Evolutionary conservation across 73 alveolate genomes (phyloP).

Genomic region (Stentor roeselii): DNA sequence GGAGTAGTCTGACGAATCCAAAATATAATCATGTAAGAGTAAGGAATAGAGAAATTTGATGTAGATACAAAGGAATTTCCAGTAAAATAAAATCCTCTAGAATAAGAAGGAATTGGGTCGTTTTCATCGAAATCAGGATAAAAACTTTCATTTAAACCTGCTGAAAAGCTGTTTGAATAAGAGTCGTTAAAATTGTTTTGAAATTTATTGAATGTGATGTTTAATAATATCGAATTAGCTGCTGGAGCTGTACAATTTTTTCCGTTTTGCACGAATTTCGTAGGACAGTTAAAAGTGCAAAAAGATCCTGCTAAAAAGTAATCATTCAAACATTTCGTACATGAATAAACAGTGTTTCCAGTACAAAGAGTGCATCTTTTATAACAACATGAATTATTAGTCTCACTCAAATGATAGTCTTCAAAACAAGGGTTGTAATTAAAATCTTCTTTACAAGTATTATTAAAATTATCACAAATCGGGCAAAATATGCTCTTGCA

Average conservation of each 20-base stretch:
- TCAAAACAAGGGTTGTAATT: neutral
- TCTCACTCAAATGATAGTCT: neutral
- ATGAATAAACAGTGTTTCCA: neutral
- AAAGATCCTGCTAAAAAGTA: neutral
- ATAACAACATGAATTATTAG: neutral
- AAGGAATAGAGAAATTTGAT: neutral
- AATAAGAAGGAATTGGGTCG: too few species aligned
- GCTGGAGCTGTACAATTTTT: too few species aligned
- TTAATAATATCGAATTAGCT: too few species aligned
- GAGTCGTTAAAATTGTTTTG: neutral
- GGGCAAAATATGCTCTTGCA: neutral
- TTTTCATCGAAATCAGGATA: neutral
- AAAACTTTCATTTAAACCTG: neutral
- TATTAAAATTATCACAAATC: neutral
- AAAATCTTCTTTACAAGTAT: neutral
- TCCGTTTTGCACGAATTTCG: too few species aligned
- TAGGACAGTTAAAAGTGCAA: neutral
- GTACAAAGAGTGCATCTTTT: neutral
- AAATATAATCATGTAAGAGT: too few species aligned
- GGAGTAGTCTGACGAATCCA: neutral
- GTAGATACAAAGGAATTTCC: neutral
- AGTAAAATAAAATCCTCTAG: neutral
- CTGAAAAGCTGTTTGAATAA: neutral
- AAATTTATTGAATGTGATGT: neutral
- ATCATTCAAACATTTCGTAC: neutral